Conservation (phyloP, 805 yeast genomes). For the Wickerhamiella hasegawae region DNA sequence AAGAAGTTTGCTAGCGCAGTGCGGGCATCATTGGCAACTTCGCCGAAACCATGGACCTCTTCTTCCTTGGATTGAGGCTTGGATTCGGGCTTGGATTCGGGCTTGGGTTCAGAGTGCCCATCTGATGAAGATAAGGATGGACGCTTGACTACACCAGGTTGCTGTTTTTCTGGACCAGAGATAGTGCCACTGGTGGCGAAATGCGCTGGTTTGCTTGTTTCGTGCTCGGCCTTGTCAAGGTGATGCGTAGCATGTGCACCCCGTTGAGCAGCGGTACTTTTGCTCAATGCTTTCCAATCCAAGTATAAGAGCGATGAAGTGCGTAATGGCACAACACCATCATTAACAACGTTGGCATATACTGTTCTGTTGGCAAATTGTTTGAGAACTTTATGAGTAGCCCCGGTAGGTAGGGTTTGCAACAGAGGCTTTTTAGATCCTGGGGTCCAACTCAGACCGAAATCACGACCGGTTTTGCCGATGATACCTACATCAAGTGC, state of each 20-base stretch:
- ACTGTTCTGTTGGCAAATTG: slow-evolving; percentile 56
- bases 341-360: slow-evolving; percentile 82
- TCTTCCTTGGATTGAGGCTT: background rate
- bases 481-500: slow-evolving; percentile 77
- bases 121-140: background rate
- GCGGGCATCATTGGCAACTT: background rate
- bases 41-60: background rate
- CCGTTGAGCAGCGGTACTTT: slow-evolving; percentile 27
- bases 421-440: slow-evolving; percentile 42
- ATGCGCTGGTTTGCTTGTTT: background rate
- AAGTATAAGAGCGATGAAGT: slow-evolving; percentile 74
- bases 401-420: slow-evolving; percentile 58
- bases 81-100: background rate
- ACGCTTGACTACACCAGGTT: too few species aligned
- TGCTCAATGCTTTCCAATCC: slow-evolving; percentile 64
- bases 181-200: background rate
- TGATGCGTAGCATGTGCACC: slow-evolving; percentile 9
- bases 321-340: slow-evolving; percentile 89
- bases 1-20: background rate
- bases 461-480: slow-evolving; percentile 87
- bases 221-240: background rate
- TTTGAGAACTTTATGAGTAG: slow-evolving; percentile 48
- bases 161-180: background rate
- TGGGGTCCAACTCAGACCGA: slow-evolving; percentile 41
- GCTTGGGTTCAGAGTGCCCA: background rate